These are phyloP conservation scores for Quambalaria eucalypti DNA, from an alignment of 1,284 basidiomycete species.

Conservation along the genomic window DNA sequence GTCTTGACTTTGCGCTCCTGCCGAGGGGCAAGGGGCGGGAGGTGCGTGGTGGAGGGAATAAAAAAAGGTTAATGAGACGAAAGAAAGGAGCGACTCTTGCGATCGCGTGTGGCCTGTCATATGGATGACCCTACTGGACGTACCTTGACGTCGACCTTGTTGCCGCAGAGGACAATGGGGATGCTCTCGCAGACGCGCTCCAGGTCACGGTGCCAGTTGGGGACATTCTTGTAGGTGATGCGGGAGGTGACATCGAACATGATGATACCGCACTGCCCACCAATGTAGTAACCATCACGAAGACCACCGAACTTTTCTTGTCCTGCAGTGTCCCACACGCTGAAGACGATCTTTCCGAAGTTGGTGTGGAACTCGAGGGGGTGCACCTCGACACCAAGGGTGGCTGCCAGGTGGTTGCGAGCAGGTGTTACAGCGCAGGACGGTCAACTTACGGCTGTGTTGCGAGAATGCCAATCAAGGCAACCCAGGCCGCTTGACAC, in stretches of 20 bases:
- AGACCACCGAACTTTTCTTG: slow-evolving; percentile 81
- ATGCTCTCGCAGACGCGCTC: slow-evolving; percentile 99
- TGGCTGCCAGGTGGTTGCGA: slow-evolving; percentile 57
- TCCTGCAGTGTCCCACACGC: slow-evolving; percentile 99
- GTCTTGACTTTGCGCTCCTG: slow-evolving; percentile 99
- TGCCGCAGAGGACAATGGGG: slow-evolving; percentile 96
- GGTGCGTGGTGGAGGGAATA: too few species aligned
- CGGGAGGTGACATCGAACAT: slow-evolving; percentile 99
- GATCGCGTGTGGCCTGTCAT: too few species aligned
- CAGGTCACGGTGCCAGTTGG: slow-evolving; percentile 99
- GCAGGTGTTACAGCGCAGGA: not conserved
- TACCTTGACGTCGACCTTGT: slow-evolving; percentile 99
- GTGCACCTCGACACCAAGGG: slow-evolving; percentile 98
- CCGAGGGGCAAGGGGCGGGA: too few species aligned
- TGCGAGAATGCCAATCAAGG: too few species aligned
- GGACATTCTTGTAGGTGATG: slow-evolving; percentile 99
- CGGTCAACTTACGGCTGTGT: too few species aligned
- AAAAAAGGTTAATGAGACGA: too few species aligned
- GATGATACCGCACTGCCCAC: slow-evolving; percentile 97
- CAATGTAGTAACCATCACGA: slow-evolving; percentile 46
- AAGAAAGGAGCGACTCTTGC: too few species aligned
- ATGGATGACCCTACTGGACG: too few species aligned
- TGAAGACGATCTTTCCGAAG: slow-evolving; percentile 97
- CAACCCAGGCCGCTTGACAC: too few species aligned
- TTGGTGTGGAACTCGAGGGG: slow-evolving; percentile 93